Base-by-base conservation (phyloP, 192 early-diverging fungal genomes). In the Coemansia javaensis region DNA sequence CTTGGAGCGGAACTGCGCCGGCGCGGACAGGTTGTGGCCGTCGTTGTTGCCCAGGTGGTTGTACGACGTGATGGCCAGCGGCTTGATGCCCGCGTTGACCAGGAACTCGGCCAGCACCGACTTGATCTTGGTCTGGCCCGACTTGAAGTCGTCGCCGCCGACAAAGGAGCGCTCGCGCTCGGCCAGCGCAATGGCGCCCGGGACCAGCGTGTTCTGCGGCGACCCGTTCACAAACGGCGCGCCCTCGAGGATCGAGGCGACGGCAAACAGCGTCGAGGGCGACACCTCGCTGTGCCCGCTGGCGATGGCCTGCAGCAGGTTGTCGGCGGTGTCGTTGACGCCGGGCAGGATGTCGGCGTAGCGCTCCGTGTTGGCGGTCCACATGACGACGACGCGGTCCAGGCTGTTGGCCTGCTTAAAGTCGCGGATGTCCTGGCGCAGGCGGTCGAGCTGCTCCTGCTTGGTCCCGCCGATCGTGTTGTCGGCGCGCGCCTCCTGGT, bases 41-140 rank as follows among this genome's bases (percentile, higher is more conserved):
- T 99, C 96, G 74, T 99, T 99, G 88, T 99, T 99, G 50, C 96
- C 96, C 62, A 98, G 82, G 68, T 96, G 93, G 81, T 96, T 96
- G 84, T 96, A 98, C 33, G 83, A 88, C 30, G 93, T 92, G 59
- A 99, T 99, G 40, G 86, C 83, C 50, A 96, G 63, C 27, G 96
- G 96, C 83, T 97, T 97, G 85, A 99, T 91, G 55, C 96, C 96
- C 39, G 96, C 93, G 62, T 89, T 93, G 58, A 99, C 96, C 46
- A 99, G 78, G 75, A 99, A 99, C 71, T 99, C 96, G 33, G 95
- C 91, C 61, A 99, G 79, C 42, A 93, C 96, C 11, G 93, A 96
- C 83, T 99, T 99, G 82, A 99, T 80, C 85, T 99, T 99, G 62
- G 96, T 99, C 69, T 99, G 96, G 32, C 96, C 96, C 56, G 88